Percentiles rank a stretch among this genome's conserved stretches.
phyloP scores from a whole-genome alignment of 176 grass and related monocot genomes.

The Aegilops longissima region DNA sequence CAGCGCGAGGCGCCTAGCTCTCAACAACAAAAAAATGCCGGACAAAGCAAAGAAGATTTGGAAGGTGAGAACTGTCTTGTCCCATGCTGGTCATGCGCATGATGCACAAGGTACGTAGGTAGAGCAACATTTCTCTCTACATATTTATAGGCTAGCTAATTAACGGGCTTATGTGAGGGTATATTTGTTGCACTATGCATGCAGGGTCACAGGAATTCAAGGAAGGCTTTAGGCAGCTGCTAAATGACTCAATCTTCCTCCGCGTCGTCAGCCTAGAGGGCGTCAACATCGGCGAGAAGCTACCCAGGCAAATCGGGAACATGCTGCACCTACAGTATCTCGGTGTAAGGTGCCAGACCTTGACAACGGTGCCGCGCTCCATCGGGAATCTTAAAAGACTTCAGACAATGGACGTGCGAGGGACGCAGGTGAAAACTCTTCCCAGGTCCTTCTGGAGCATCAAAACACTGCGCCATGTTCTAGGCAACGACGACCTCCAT shows the following conservation, averaged over 20 bases:
- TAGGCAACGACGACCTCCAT: neutral
- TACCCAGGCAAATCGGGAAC: neutral
- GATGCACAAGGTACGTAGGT: neutral
- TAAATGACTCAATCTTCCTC: neutral
- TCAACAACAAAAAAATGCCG: neutral
- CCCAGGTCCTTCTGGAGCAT: neutral
- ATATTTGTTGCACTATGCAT: neutral
- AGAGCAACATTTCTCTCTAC: neutral
- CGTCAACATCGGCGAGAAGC: neutral
- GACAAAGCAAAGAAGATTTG: neutral
- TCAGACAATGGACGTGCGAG: neutral
- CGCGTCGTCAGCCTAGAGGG: conserved; percentile 4
- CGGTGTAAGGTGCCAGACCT: neutral
- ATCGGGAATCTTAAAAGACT: neutral
- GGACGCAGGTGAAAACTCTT: neutral
- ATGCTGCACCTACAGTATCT: conserved; percentile 15
- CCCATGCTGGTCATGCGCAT: no score
- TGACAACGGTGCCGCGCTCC: neutral
- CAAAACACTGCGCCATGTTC: neutral
- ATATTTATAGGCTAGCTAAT: no score
- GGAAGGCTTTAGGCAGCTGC: neutral
- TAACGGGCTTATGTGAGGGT: neutral
- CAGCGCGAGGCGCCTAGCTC: neutral
- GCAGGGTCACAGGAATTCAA: neutral
- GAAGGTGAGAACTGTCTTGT: neutral